Evolutionary conservation across 2,329 filamentous ascomycete genomes (phyloP).

Genomic region (Chaetomium sp.): DNA sequence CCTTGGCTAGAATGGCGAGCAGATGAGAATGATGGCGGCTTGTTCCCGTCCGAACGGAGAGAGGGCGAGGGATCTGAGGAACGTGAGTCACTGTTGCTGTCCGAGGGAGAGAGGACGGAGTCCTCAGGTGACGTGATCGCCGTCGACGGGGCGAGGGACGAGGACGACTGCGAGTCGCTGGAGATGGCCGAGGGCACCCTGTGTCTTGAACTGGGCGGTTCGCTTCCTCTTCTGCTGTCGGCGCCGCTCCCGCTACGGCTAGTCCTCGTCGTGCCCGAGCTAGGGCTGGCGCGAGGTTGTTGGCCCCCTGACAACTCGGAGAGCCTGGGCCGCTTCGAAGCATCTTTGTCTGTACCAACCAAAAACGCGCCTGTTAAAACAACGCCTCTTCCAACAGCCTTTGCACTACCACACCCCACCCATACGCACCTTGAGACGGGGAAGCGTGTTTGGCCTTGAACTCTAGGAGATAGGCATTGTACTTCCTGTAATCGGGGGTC

Average conservation of each 20-base stretch:
- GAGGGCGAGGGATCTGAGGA: constrained; percentile 26
- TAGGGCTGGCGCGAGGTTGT: constrained; percentile 35
- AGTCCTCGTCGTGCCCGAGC: constrained; percentile 33
- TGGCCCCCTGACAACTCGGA: constrained; percentile 31
- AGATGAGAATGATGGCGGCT: constrained; percentile 21
- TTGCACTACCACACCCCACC: neutral
- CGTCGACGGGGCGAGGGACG: constrained; percentile 31
- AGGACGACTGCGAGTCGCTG: constrained; percentile 40
- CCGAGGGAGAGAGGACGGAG: constrained; percentile 37
- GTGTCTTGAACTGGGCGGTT: constrained; percentile 42
- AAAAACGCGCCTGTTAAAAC: neutral
- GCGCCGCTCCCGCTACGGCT: constrained; percentile 40
- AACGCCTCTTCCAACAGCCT: neutral
- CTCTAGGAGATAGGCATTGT: constrained; percentile 65
- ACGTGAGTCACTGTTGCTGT: constrained; percentile 31
- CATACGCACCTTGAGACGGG: constrained; percentile 46
- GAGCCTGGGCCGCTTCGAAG: constrained; percentile 43
- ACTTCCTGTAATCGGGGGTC: constrained; percentile 61
- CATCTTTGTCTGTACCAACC: constrained; percentile 38
- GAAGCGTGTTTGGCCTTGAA: constrained; percentile 68
- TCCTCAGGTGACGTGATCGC: constrained; percentile 39
- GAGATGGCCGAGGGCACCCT: constrained; percentile 44
- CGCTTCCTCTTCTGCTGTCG: constrained; percentile 42
- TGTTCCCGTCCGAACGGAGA: constrained; percentile 23
- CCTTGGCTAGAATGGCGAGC: constrained; percentile 23